Evolutionary conservation across 148 eudicot species (phyloP), one percentile per base, ranked within the genome.

Genomic region (Agrostemma githago): DNA sequence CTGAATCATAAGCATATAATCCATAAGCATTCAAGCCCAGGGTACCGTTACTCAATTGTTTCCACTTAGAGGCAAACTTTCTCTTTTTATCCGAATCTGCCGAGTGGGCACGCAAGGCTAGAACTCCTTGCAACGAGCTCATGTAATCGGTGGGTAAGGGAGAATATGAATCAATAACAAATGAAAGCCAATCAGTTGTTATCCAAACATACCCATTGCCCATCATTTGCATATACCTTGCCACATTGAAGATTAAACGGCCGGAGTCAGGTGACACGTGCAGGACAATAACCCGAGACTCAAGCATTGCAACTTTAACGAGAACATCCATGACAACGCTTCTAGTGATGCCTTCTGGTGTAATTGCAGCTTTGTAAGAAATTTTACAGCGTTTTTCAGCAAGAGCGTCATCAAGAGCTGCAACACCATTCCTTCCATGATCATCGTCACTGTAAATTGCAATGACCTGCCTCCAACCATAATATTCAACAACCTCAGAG

Each of bases 171-270:
- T 95, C 99, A 40, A 90, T 61, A 79, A 78, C 77, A 43, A 93
- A 83, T 8, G 97, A 83, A 78, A 95, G 94, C 97, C 97, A 95
- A 75, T 95, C 99, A 0, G 97, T 95, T 19, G 91, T 84, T 62
- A 95, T 84, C 97, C 99, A 95, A 77, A 82, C 99, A 79, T 90
- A 90, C 51, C 96, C 97, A 68, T 84, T 88, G n/a, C 83, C 89
- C 87, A 86, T 83, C 96, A 95, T 88, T 70, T 90, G 89, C 66
- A 95, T 90, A 83, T 84, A 89, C 34, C 79, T 82, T 34, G 97
- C 96, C 71, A 88, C 96, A 44, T 82, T 43, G 46, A 92, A 89
- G 8, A 95, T 78, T 79, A 79, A 75, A 26, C 85, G 86, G 20
- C 96, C 99, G 5, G 83, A 73, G 69, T 77, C 78, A 43, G 89